Evolutionary conservation across 1,284 basidiomycete species (phyloP), one percentile per base, ranked within the genome.

Genomic region (Ceratobasidium sp.): DNA sequence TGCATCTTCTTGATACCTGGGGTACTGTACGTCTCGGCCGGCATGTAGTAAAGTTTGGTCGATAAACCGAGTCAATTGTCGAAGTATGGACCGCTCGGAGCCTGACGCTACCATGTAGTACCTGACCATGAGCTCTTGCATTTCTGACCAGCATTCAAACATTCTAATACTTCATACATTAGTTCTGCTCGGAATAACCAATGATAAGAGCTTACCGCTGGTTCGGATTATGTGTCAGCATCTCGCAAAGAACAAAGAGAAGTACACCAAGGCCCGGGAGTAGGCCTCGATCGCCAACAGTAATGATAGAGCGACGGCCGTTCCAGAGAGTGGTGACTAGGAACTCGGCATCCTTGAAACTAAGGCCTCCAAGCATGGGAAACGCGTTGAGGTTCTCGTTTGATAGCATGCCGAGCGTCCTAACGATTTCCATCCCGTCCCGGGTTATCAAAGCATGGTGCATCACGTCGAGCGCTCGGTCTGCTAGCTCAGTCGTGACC

Each of bases 71-170:
- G 26, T 30, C 3, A 70, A 39, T 10, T 70, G 67, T 1, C 55
- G 53, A 1, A 70, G n/a, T 1, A 36, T 58, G 5, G 18, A n/a
- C 1, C 67, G 67, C 23, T 70, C 67, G 2, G 12, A 3, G 1
- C 4, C 36, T 23, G 41, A 26, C 23, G 32, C 55, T 2, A 43
- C 67, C n/a, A 70, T 21, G 18, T 70, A 70, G 53, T 34, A 70
- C 10, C 67, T 53, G 8, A 70, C 30, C 4, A 48, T 30, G 5
- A 70, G 5, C 8, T 70, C 67, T 21, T 58, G 67, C 18, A 70
- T 14, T 14, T 21, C 9, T 16, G 12, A 9, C 67, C 55, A 70
- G 8, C n/a, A 28, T 23, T 36, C 43, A 16, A 14, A 28, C 18
- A 23, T 26, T 14, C 18, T 46, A 14, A 34, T 9, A 23, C 5